A percentile compares a stretch with the other conserved stretches of the same genome.
phyloP scores from a whole-genome alignment of 345 rosid genomes.

The Brassica rapa region DNA sequence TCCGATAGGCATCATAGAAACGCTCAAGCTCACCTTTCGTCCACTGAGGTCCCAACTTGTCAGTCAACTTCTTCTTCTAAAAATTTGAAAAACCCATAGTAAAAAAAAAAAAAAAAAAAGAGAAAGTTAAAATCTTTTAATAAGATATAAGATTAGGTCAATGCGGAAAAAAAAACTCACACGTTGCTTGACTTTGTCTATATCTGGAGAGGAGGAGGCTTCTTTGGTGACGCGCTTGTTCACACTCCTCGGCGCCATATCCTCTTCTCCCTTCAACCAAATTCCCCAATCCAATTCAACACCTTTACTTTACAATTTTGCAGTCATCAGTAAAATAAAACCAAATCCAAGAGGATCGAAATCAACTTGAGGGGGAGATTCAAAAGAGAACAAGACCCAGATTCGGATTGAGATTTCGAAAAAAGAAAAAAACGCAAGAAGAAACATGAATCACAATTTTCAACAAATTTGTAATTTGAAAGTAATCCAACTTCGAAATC shows the following conservation, averaged over 20 bases:
- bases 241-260: conserved; percentile 71
- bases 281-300: conserved; percentile 1
- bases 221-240: conserved; percentile 32
- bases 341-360: conserved; percentile 4
- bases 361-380: conserved; percentile 8
- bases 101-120: too few species aligned
- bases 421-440: not conserved
- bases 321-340: conserved; percentile 1
- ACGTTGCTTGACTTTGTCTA: conserved; percentile 57
- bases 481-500: not conserved
- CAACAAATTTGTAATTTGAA: not conserved
- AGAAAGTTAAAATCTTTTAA: not conserved
- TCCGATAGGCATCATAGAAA: conserved; percentile 82
- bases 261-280: conserved; percentile 1
- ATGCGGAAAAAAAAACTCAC: conserved; percentile 44
- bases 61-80: conserved; percentile 58
- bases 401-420: conserved; percentile 20
- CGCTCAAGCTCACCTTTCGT: conserved; percentile 73
- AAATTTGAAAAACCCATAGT: too few species aligned
- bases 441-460: not conserved
- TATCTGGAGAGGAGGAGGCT: conserved; percentile 32
- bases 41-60: conserved; percentile 94
- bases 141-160: not conserved
- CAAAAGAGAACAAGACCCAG: conserved; percentile 19
- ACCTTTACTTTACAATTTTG: not conserved